Evolutionary conservation across 345 rosid genomes (phyloP).

Genomic region (Microcos paniculata): DNA sequence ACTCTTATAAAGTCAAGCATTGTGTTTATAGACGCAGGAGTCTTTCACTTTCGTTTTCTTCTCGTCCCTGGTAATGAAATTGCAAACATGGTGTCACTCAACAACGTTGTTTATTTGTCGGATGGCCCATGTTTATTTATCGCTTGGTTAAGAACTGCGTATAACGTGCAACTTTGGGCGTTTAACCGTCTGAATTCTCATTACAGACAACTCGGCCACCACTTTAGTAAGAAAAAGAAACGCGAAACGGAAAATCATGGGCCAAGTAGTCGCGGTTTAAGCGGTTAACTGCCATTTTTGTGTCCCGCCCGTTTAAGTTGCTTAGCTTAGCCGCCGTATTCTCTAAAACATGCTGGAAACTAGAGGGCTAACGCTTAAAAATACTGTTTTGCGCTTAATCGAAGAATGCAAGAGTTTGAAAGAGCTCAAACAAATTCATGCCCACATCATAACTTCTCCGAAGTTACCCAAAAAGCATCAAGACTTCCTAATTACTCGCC

Average conservation of each 20-base stretch:
- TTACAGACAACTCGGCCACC: background rate
- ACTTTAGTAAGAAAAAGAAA: too few relatives aligned
- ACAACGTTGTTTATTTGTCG: background rate
- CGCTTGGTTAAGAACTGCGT: background rate
- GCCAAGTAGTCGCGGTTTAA: background rate
- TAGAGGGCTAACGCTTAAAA: background rate
- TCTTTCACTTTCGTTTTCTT: background rate
- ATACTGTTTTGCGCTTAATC: constrained; percentile 28
- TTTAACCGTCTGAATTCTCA: background rate
- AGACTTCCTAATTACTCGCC: constrained; percentile 39
- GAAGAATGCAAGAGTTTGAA: constrained; percentile 33
- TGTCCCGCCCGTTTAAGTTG: background rate
- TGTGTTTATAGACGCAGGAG: background rate
- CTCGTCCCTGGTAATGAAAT: background rate
- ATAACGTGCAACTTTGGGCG: background rate
- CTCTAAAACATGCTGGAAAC: constrained; percentile 12
- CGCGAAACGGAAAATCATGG: background rate
- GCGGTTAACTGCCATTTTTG: background rate
- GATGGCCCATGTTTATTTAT: background rate
- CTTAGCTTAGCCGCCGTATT: background rate
- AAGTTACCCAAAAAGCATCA: constrained; percentile 17
- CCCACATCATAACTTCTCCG: constrained; percentile 38
- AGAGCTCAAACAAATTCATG: constrained; percentile 48
- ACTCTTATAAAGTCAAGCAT: background rate
- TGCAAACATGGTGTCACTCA: background rate